These are phyloP conservation scores for Cladosporium phlei DNA, from an alignment of 2,329 filamentous ascomycete species.

Conservation along the genomic window DNA sequence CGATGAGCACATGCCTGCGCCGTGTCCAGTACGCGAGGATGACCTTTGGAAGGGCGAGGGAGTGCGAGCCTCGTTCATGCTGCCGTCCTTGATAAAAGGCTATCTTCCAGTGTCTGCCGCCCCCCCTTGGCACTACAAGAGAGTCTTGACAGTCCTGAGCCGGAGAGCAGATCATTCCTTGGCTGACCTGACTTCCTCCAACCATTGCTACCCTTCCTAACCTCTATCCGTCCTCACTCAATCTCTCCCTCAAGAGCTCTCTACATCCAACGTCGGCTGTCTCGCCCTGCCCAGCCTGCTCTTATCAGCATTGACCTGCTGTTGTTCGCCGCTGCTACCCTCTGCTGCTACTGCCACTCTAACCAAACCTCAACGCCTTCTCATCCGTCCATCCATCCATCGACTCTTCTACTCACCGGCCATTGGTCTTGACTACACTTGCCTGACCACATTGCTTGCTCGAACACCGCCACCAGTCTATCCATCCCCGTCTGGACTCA, in stretches of 20 bases:
- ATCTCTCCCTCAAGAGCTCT: no score
- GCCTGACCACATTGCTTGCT: not conserved
- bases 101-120: not conserved
- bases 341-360: not conserved
- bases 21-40: no score
- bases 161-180: not conserved
- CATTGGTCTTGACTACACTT: slow-evolving; percentile 7
- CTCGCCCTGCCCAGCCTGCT: slow-evolving; percentile 2
- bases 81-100: not conserved
- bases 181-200: not conserved
- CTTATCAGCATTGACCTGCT: not conserved
- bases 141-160: not conserved
- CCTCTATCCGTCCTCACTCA: no score
- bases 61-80: not conserved
- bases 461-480: not conserved
- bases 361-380: no score
- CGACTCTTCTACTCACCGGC: not conserved
- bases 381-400: not conserved
- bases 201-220: no score
- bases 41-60: no score
- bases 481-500: not conserved
- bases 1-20: not conserved
- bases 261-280: not conserved
- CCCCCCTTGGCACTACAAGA: not conserved
- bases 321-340: not conserved